Base-by-base conservation (phyloP, 2,329 filamentous ascomycete genomes). In the Dactylellina parvicollis region DNA sequence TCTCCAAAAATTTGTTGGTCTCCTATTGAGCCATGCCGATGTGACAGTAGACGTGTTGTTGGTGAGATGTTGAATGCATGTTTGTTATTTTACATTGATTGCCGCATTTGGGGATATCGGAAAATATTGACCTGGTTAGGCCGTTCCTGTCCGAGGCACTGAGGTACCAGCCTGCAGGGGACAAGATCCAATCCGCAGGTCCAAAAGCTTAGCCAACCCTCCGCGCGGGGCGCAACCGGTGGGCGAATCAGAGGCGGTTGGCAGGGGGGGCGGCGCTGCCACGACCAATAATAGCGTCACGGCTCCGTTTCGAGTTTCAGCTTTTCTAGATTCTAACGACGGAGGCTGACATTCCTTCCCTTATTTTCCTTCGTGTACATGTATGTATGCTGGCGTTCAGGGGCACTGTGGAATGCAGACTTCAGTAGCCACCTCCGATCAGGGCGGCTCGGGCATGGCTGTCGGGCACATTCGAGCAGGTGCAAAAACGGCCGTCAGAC, bases 231-330 rank as follows among this genome's bases (percentile, higher is more conserved):
- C 47, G 30, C 54, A 18, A 18, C 28, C 14, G 10, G 36, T 40
- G 7, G 65, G 49, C 65, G 59, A 72, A 72, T 65, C 44, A 65
- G 28, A 46, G 28, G 26, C 30, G 8, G 28, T 30, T 18, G 52
- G 30, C 30, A 30, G 54, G 67, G 59, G 67, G 36, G 32, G 18
- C 18, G 50, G 50, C 28, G 30, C 24, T 57, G 24, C 24, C 22
- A 22, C 38, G 40, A 7, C 60, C 69, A 73, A 73, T 60, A 60
- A 66, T 73, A 73, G 60, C 36, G 54, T 47, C 55, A 60, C 62
- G 4, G 20, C 44, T 60, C 44, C 66, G 66, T 62, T 64, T 71
- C 49, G 64, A 28, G 52, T 71, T 54, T 40, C 66, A 71, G 66
- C 57, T 52, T 38, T 22, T 14, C 28, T 24, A 8, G 28, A 20